phyloP scores from a whole-genome alignment of 2,329 filamentous ascomycete genomes.

The Aspergillus clavatus region DNA sequence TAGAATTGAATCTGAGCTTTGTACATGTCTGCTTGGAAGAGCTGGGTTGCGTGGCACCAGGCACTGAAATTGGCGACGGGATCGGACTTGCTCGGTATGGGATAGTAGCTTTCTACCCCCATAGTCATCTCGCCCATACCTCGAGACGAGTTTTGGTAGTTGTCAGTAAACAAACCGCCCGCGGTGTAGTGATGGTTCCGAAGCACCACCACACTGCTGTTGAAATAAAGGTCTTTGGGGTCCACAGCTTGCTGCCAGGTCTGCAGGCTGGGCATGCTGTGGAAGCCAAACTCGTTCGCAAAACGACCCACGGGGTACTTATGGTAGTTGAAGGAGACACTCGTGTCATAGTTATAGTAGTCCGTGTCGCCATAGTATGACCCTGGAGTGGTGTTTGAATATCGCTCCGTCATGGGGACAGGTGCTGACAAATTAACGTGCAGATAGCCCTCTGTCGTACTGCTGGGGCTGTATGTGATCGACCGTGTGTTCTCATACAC shows the following conservation, averaged over 20 bases:
- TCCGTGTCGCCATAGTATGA: conserved; percentile 58
- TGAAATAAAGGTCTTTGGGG: conserved; percentile 52
- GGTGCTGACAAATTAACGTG: conserved; percentile 50
- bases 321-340: conserved; percentile 50
- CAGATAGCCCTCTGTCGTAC: conserved; percentile 56
- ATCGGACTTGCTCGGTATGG: conserved; percentile 50
- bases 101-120: conserved; percentile 54
- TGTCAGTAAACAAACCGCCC: conserved; percentile 44
- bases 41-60: conserved; percentile 59
- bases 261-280: conserved; percentile 58
- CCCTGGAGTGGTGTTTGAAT: conserved; percentile 50
- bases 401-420: conserved; percentile 53
- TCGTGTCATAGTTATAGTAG: conserved; percentile 55
- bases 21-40: conserved; percentile 62
- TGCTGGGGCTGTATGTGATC: conserved; percentile 58
- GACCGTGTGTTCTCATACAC: conserved; percentile 56
- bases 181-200: conserved; percentile 58
- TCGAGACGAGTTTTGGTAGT: conserved; percentile 33
- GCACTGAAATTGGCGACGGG: conserved; percentile 55
- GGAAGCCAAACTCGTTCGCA: conserved; percentile 60
- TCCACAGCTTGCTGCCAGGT: conserved; percentile 54
- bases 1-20: conserved; percentile 59
- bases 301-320: conserved; percentile 57
- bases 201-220: conserved; percentile 51
- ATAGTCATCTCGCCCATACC: conserved; percentile 55